A percentile compares a stretch with the other conserved stretches of the same genome.
phyloP scores from a whole-genome alignment of 768 basidiomycete species.

The Mrakia gelida region DNA sequence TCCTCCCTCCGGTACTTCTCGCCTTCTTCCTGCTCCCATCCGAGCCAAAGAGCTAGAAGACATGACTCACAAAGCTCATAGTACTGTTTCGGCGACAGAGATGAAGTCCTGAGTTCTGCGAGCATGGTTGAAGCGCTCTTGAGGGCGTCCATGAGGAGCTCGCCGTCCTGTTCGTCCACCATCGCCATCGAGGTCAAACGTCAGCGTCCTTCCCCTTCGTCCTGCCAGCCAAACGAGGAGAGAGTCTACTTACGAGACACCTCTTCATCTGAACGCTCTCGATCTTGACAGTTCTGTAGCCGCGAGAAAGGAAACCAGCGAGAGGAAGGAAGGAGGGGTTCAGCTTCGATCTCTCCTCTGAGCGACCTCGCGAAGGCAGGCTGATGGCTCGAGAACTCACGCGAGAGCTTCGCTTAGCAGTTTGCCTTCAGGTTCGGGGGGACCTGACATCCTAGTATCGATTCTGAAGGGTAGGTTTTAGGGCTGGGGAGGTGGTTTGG shows the following conservation, averaged over 20 bases:
- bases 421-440: conserved; percentile 38
- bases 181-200: conserved; percentile 25
- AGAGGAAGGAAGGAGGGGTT: not conserved
- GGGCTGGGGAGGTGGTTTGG: not conserved
- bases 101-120: conserved; percentile 87
- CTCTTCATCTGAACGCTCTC: conserved; percentile 92
- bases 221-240: not conserved
- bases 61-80: conserved; percentile 81
- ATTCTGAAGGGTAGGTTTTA: not conserved
- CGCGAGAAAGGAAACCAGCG: not conserved
- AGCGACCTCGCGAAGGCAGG: not conserved
- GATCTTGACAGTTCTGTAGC: conserved; percentile 41
- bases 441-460: conserved; percentile 10
- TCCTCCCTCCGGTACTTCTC: not conserved
- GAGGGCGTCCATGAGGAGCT: conserved; percentile 97
- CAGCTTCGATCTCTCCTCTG: not conserved
- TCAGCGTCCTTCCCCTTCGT: not conserved
- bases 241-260: conserved; percentile 62
- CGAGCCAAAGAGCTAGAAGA: not conserved
- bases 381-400: conserved; percentile 18
- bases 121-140: conserved; percentile 98
- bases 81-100: conserved; percentile 86
- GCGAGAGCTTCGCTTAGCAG: conserved; percentile 42
- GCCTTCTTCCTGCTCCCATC: not conserved
- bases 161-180: conserved; percentile 61